A percentile compares a stretch with the other conserved stretches of the same genome.
Conservation (phyloP, 208 protist species). For the Wallacemonas sp. region DNA sequence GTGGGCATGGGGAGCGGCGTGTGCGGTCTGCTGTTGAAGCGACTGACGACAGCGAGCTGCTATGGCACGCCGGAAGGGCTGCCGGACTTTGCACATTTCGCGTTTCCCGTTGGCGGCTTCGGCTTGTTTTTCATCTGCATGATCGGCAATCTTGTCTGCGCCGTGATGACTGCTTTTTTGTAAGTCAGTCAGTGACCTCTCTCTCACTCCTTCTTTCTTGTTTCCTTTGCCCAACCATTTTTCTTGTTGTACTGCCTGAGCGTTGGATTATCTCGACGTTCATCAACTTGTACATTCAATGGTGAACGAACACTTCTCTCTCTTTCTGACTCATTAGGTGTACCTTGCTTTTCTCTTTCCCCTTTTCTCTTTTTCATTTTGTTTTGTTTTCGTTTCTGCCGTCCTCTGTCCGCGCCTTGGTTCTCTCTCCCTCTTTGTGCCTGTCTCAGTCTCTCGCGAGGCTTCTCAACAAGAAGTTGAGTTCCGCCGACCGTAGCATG, state of each 20-base stretch:
- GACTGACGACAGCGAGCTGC: conserved; percentile 37
- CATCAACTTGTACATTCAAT: too few relatives aligned
- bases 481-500: too few relatives aligned
- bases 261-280: too few relatives aligned
- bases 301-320: too few relatives aligned
- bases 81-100: conserved; percentile 34
- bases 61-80: conserved; percentile 29
- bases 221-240: neutral
- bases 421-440: neutral
- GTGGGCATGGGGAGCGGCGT: conserved; percentile 28
- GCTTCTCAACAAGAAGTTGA: too few relatives aligned
- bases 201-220: conserved; percentile 3
- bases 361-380: conserved; percentile 11
- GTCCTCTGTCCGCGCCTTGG: neutral
- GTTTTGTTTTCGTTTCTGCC: neutral
- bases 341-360: neutral
- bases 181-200: neutral
- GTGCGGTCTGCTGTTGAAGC: conserved; percentile 31
- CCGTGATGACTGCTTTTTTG: conserved; percentile 23
- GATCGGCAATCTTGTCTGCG: conserved; percentile 26
- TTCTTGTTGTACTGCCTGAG: too few relatives aligned
- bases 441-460: neutral
- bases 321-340: neutral
- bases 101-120: conserved; percentile 45
- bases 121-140: conserved; percentile 35